Evolutionary conservation across 2,329 filamentous ascomycete genomes (phyloP).

Genomic region (Arthrinium puccinioides): DNA sequence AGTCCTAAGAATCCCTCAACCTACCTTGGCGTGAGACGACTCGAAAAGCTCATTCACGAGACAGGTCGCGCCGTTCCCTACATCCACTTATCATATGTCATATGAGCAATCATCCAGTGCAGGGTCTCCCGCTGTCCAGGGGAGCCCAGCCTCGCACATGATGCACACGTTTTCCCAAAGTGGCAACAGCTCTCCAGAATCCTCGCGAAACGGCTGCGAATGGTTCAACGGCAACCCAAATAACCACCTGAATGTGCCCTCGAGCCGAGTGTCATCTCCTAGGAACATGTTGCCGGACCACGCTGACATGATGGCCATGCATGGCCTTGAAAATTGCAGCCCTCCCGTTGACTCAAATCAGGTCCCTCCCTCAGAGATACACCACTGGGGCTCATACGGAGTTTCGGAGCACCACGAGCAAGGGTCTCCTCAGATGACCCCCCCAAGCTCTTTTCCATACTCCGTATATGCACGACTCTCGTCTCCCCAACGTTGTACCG

Average conservation of each 20-base stretch:
- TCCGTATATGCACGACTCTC: too few species aligned
- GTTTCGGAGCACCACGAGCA: too few species aligned
- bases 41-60: slow-evolving; percentile 13
- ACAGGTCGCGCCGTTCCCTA: slow-evolving; percentile 27
- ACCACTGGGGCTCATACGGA: slow-evolving; percentile 28
- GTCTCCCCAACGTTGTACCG: too few species aligned
- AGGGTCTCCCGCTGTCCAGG: too few species aligned
- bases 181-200: slow-evolving; percentile 32
- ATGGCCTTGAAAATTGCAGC: slow-evolving; percentile 26
- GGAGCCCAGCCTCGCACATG: too few species aligned
- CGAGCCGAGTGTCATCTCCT: slow-evolving; percentile 37
- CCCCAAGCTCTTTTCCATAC: too few species aligned
- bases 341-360: slow-evolving; percentile 11
- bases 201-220: slow-evolving; percentile 33
- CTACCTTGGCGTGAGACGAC: too few species aligned
- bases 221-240: slow-evolving; percentile 24
- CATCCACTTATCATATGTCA: background rate
- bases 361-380: slow-evolving; percentile 24
- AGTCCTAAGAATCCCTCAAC: too few species aligned
- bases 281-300: slow-evolving; percentile 29
- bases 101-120: slow-evolving; percentile 1
- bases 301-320: slow-evolving; percentile 30
- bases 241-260: slow-evolving; percentile 34
- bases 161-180: slow-evolving; percentile 30
- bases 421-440: too few species aligned